Evolutionary conservation across 2,329 filamentous ascomycete species (phyloP), one percentile per base, ranked within the genome.

Genomic region (Knufia petricola): DNA sequence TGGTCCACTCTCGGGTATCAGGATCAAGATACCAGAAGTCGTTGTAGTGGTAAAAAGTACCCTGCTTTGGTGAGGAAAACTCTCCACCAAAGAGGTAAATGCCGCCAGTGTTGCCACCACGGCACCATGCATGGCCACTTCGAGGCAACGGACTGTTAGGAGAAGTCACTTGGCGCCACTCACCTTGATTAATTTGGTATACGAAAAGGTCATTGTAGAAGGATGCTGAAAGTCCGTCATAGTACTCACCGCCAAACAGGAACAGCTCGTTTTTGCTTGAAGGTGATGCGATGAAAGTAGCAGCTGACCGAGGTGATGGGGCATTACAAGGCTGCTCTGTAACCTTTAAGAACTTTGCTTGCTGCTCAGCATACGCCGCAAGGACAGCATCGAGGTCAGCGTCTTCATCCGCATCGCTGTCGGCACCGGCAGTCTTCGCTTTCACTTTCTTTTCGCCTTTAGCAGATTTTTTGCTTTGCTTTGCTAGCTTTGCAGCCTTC

Each of bases 41-140:
- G 61, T 94, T 95, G 70, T 98, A 98, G 67, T 98, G 92, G 66
- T 98, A 95, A 62, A 98, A 98, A 0, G 90, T 96, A 3, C 92
- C 92, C 67, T 96, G 92, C 64, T 95, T 96, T 1, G 92, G 92
- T 23, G 84, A 90, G 50, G 86, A 94, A 66, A 98, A 98, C 68
- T 98, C 92, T 52, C 70, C 92, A 55, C 92, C 92, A 61, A 96
- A 96, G 13, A 98, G 71, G 64, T 94, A 98, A 46, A 96, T 78
- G 28, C 85, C 81, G 54, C 84, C 85, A 13, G 83, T 78, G 66
- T 95, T 95, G 41, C 85, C 86, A 50, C 86, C 88, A 50, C 88
- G 79, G 60, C 87, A 94, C 87, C 89, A 95, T 13, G 92, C 90
- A 74, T 96, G 92, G 2, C 92, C 92, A 52, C 84, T 90, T 52